Percentiles rank a stretch among this genome's conserved stretches.
These are phyloP conservation scores for Periconia digitata DNA, from an alignment of 2,329 filamentous ascomycete species.

Conservation along the genomic window DNA sequence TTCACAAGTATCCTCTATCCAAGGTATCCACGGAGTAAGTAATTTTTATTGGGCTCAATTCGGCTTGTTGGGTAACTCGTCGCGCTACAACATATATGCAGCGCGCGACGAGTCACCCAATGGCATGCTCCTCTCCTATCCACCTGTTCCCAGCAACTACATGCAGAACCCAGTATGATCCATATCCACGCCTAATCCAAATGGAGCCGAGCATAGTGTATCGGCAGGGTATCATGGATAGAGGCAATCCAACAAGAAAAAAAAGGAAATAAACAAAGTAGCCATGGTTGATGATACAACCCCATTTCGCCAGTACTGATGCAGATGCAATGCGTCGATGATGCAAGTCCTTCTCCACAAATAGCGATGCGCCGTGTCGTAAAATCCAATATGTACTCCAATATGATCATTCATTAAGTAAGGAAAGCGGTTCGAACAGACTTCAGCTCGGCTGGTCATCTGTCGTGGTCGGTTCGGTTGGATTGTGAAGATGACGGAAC, in stretches of 20 bases:
- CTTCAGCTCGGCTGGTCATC: constrained; percentile 25
- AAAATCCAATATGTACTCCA: constrained; percentile 24
- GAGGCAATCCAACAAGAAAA: constrained; percentile 6
- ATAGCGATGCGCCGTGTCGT: constrained; percentile 11
- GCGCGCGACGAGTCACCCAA: too few relatives aligned
- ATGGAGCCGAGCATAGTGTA: constrained; percentile 21
- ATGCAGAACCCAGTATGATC: too few relatives aligned
- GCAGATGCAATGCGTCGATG: constrained; percentile 14
- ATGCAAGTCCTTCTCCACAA: neutral
- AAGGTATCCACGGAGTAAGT: too few relatives aligned
- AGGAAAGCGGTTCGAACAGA: neutral
- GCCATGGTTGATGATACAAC: neutral
- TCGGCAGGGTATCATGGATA: constrained; percentile 32
- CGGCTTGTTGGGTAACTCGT: too few relatives aligned
- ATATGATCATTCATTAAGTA: constrained; percentile 1
- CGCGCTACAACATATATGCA: too few relatives aligned
- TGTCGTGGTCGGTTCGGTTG: constrained; percentile 31
- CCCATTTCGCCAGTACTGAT: constrained; percentile 25
- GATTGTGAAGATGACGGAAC: constrained; percentile 10
- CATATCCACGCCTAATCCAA: too few relatives aligned
- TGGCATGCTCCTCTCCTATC: too few relatives aligned
- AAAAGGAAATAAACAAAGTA: neutral
- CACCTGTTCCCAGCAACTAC: too few relatives aligned
- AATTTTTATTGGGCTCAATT: too few relatives aligned
- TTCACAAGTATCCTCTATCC: too few relatives aligned